Evolutionary conservation across 1,139 yeast species (phyloP), one percentile per base, ranked within the genome.

Genomic region (Diutina neorugosa): DNA sequence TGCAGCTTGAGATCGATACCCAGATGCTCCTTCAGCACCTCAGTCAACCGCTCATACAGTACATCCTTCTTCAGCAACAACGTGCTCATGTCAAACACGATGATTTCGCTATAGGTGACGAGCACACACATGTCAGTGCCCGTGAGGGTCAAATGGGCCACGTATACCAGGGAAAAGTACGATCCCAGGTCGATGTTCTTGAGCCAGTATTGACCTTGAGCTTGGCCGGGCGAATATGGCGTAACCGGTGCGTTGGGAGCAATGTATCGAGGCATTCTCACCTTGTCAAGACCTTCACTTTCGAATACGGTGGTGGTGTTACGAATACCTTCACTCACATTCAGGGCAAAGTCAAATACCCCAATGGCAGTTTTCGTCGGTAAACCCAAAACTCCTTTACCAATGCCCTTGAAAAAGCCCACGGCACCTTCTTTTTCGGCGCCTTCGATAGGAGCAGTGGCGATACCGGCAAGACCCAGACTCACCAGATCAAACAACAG

Each of bases 311-410:
- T 88, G 0, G 99, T 89, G 0, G 98, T 88, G 64, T 86, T 90
- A 56, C 93, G 78, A 52, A 94, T 91, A 23, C 98, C 98, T 65
- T 91, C 98, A 69, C 96, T 84, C 31, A 93, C 84, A 67, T 89
- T 91, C 51, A 89, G 86, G 0, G 98, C 96, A 59, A 94, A 74
- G 64, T 94, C 99, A 62, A 94, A 85, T 40, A 93, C 67, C 7
- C 99, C 99, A 62, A 93, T 90, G 0, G 97, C 96, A 0, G 98
- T 89, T 68, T 94, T 94, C 0, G 98, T 90, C 0, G 98, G 98
- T 44, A 94, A 70, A 0, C 98, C 98, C 54, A 94, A 81, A 21
- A 94, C 65, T n/a, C 98, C 98, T 62, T 85, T 87, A 7, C 98
- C 98, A 9, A 94, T 66, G 0, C 99, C 98, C 64, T 82, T 88